Base-by-base conservation (phyloP, 495 filamentous ascomycete species). In the Delitschia confertaspora region DNA sequence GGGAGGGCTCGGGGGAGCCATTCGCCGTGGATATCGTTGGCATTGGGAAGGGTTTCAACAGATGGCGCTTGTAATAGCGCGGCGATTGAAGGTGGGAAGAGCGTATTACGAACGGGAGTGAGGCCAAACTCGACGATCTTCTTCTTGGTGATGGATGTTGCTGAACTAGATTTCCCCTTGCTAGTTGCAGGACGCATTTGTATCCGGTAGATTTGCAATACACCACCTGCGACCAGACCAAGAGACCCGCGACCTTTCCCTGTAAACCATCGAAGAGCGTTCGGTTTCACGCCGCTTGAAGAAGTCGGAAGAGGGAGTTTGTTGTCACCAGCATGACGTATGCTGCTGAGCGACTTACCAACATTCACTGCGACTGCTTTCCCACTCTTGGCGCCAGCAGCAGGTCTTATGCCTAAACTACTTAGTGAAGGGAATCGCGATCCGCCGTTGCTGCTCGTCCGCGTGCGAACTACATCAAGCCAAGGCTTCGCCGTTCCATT, bases 281-380 rank as follows among this genome's bases (percentile, higher is more conserved):
- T 33, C 20, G 51, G 44, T 19, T 45, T 44, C 29, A 56, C 38
- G 32, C 48, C 55, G 18, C 38, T 45, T 22, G 19, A 34, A 3
- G 53, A 46, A 3, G 46, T 16, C 7, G 47, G 76, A 18, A 95
- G 66, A 45, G 85, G 76, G 6, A 96, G 70, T 31, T 84, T 79
- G 56, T 89, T 91, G 56, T 91, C 86, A 6, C 84, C 84, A 1
- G 78, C 78, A 58, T 91, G 85, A 26, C 86, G 80, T 27, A 95
- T 69, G 22, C 75, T 83, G 21, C 75, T 83, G 49, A 91, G 72
- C 16, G 86, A 91, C 62, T 85, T 81, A 52, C 81, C 85, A 24
- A 93, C 76, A 10, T 86, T 82, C 11, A 82, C 82, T 32, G 84
- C 85, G 32, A 95, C 76, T 6, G 79, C 82, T 50, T 85, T 87